These are phyloP conservation scores for Dentipellis fragilis DNA, from an alignment of 768 basidiomycete genomes.

Conservation along the genomic window DNA sequence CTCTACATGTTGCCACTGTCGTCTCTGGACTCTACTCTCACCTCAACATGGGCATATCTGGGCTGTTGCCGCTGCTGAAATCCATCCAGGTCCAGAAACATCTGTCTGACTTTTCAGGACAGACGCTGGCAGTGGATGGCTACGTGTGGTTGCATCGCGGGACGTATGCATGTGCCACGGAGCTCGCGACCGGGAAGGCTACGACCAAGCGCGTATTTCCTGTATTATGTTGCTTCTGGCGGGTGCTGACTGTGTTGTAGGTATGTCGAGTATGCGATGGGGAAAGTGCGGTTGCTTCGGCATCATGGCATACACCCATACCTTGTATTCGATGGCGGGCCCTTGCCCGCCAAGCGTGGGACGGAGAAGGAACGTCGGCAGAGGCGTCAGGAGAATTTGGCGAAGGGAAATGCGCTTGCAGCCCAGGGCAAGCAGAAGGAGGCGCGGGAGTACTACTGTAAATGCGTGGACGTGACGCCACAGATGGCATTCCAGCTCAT, in stretches of 20 bases:
- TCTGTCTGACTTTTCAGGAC: constrained; percentile 73
- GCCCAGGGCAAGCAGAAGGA: constrained; percentile 71
- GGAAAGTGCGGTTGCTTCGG: constrained; percentile 75
- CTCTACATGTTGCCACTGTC: not conserved
- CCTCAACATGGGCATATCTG: constrained; percentile 76
- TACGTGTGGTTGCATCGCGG: constrained; percentile 94
- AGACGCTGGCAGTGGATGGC: constrained; percentile 86
- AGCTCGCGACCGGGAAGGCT: constrained; percentile 74
- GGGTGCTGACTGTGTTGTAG: constrained; percentile 27
- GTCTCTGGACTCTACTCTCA: not conserved
- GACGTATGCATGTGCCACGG: constrained; percentile 81
- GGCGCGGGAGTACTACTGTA: constrained; percentile 83
- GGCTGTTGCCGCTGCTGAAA: constrained; percentile 83
- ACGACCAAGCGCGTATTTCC: constrained; percentile 65
- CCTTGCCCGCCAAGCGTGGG: constrained; percentile 85
- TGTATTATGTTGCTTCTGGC: not conserved
- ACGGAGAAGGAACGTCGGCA: constrained; percentile 78
- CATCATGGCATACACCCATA: constrained; percentile 82
- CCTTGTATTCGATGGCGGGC: constrained; percentile 94
- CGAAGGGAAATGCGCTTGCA: constrained; percentile 60
- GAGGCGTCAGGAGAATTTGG: constrained; percentile 66
- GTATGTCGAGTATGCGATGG: constrained; percentile 96
- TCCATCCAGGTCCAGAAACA: constrained; percentile 74
- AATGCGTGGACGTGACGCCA: constrained; percentile 91
- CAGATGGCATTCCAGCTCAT: constrained; percentile 97